These are phyloP conservation scores for Priceomyces carsonii DNA, from an alignment of 805 yeast species.

Conservation along the genomic window DNA sequence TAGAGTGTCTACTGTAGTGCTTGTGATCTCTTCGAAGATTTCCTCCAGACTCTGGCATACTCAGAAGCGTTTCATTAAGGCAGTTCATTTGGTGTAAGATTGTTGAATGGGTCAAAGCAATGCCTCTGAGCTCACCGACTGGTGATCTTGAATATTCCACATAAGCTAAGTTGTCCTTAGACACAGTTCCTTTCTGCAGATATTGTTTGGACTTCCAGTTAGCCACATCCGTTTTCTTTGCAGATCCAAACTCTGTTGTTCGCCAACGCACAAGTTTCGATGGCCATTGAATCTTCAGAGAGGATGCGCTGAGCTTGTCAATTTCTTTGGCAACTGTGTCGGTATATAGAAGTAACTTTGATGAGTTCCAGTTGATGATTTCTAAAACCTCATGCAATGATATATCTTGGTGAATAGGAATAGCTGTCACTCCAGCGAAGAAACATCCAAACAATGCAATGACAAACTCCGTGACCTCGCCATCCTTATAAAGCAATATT, in stretches of 20 bases:
- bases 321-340: slow-evolving; percentile 75
- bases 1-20: slow-evolving; percentile 41
- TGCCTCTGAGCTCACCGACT: slow-evolving; percentile 88
- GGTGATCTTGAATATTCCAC: slow-evolving; percentile 91
- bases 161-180: slow-evolving; percentile 69
- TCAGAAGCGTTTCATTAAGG: slow-evolving; percentile 65
- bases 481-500: slow-evolving; percentile 76
- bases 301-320: slow-evolving; percentile 52
- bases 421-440: slow-evolving; percentile 90
- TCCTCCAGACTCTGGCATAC: slow-evolving; percentile 61
- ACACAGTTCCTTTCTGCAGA: slow-evolving; percentile 9
- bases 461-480: slow-evolving; percentile 82
- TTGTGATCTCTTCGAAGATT: slow-evolving; percentile 43
- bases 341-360: slow-evolving; percentile 78
- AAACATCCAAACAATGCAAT: slow-evolving; percentile 89
- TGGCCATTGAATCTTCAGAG: slow-evolving; percentile 63
- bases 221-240: slow-evolving; percentile 36
- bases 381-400: slow-evolving; percentile 68
- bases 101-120: slow-evolving; percentile 87
- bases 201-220: slow-evolving; percentile 22
- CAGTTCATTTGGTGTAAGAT: slow-evolving; percentile 86
- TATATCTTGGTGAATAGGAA: slow-evolving; percentile 80
- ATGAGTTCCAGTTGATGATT: slow-evolving; percentile 70
- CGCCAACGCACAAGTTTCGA: slow-evolving; percentile 72
- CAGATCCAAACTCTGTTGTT: slow-evolving; percentile 82